Percentiles rank a stretch among this genome's conserved stretches.
phyloP scores from a whole-genome alignment of 2,329 filamentous ascomycete genomes.

The Epicoccum sorghinum region DNA sequence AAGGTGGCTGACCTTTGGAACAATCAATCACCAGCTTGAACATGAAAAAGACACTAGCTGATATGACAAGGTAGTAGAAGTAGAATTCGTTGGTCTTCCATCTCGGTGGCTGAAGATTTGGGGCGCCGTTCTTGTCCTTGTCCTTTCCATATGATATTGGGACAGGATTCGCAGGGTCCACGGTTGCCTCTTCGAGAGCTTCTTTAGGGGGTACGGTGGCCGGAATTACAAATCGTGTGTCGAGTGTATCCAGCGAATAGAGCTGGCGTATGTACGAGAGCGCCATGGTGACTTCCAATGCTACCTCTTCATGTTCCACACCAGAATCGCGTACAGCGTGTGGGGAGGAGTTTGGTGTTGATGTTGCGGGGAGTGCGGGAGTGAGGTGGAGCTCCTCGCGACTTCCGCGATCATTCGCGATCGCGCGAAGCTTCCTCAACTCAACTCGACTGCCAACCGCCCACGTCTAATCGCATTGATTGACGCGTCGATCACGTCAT shows the following conservation, averaged over 20 bases:
- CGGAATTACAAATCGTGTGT: constrained; percentile 74
- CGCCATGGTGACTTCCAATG: constrained; percentile 36
- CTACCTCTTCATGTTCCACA: constrained; percentile 31
- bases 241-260: constrained; percentile 71
- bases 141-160: constrained; percentile 32
- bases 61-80: constrained; percentile 75
- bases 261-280: constrained; percentile 59
- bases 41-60: constrained; percentile 77
- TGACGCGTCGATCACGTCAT: constrained; percentile 30
- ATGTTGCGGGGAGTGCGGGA: constrained; percentile 18
- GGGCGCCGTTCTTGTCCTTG: constrained; percentile 38
- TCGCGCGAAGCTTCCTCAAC: constrained; percentile 22
- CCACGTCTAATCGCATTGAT: constrained; percentile 21
- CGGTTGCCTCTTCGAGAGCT: constrained; percentile 41
- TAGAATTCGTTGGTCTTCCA: constrained; percentile 90
- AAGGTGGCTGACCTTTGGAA: constrained; percentile 69
- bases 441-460: constrained; percentile 24
- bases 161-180: constrained; percentile 41
- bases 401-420: constrained; percentile 5
- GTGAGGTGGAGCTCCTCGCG: constrained; percentile 23
- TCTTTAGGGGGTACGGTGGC: constrained; percentile 66
- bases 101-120: constrained; percentile 66
- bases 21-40: constrained; percentile 88
- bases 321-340: constrained; percentile 1
- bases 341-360: constrained; percentile 14